Conservation (phyloP, 2,329 filamentous ascomycete species). For the Chalara sp. region DNA sequence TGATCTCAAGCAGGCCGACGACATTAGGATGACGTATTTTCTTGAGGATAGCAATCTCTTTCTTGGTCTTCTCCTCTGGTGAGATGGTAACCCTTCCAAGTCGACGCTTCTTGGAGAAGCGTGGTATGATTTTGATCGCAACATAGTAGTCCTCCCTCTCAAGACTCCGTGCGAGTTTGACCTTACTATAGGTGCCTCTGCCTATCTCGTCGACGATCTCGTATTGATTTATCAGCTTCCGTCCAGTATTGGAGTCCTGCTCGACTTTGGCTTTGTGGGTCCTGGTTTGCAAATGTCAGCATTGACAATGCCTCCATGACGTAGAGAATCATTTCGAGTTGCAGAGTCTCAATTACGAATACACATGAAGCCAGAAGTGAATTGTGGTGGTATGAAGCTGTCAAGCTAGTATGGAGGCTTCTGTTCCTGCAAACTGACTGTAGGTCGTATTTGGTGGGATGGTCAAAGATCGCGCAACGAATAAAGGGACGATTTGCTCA, state of each 20-base stretch:
- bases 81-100: slow-evolving; percentile 72
- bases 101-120: slow-evolving; percentile 87
- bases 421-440: too few species aligned
- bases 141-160: slow-evolving; percentile 71
- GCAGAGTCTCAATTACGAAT: too few species aligned
- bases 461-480: too few species aligned
- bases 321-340: too few species aligned
- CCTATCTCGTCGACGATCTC: slow-evolving; percentile 95
- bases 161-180: slow-evolving; percentile 84
- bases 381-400: too few species aligned
- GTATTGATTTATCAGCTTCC: too few species aligned
- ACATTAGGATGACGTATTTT: slow-evolving; percentile 96
- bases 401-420: too few species aligned
- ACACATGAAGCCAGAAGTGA: too few species aligned
- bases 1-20: slow-evolving; percentile 90
- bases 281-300: slow-evolving; percentile 37
- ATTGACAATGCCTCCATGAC: slow-evolving; percentile 3
- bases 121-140: slow-evolving; percentile 96
- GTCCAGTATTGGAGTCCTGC: slow-evolving; percentile 74
- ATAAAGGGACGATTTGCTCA: too few species aligned
- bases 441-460: too few species aligned
- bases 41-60: slow-evolving; percentile 95
- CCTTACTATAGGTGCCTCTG: slow-evolving; percentile 92
- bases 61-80: slow-evolving; percentile 76
- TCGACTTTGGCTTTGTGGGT: slow-evolving; percentile 91